Conservation (phyloP, 495 filamentous ascomycete genomes). For the Lepidopterella palustris region DNA sequence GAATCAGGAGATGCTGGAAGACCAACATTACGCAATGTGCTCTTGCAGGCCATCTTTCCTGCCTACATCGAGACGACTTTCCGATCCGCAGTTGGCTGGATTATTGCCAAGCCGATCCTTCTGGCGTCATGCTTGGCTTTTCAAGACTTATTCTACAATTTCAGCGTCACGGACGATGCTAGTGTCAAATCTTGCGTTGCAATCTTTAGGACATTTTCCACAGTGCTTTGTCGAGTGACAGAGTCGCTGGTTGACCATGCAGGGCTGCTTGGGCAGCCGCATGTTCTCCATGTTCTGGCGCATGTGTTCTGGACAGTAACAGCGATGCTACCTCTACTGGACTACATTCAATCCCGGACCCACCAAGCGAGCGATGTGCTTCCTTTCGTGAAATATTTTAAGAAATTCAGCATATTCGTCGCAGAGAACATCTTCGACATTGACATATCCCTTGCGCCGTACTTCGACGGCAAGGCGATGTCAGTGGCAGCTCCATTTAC, state of each 20-base stretch:
- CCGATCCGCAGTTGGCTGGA: slow-evolving; percentile 48
- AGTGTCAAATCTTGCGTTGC: slow-evolving; percentile 42
- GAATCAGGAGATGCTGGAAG: slow-evolving; percentile 41
- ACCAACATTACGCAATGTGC: slow-evolving; percentile 50
- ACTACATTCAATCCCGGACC: slow-evolving; percentile 46
- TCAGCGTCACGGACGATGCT: slow-evolving; percentile 42
- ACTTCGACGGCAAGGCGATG: not conserved
- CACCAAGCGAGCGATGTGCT: slow-evolving; percentile 10
- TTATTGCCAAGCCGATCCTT: slow-evolving; percentile 52
- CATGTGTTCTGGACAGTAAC: slow-evolving; percentile 44
- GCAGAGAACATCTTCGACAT: not conserved
- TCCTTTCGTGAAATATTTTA: slow-evolving; percentile 11
- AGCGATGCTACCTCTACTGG: slow-evolving; percentile 44
- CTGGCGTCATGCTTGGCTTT: slow-evolving; percentile 44
- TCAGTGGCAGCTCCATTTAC: not conserved
- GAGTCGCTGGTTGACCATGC: slow-evolving; percentile 31
- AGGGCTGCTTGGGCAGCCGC: slow-evolving; percentile 38
- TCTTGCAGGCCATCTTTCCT: slow-evolving; percentile 58
- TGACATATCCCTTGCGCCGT: slow-evolving; percentile 3
- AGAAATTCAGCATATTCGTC: slow-evolving; percentile 12
- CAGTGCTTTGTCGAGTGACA: slow-evolving; percentile 39
- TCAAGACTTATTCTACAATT: slow-evolving; percentile 42
- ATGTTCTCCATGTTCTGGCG: slow-evolving; percentile 38
- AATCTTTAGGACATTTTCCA: slow-evolving; percentile 43
- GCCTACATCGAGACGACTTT: slow-evolving; percentile 54